Conservation (phyloP, 371 early-diverging fungal genomes). For the Vairimorpha ceranae region DNA sequence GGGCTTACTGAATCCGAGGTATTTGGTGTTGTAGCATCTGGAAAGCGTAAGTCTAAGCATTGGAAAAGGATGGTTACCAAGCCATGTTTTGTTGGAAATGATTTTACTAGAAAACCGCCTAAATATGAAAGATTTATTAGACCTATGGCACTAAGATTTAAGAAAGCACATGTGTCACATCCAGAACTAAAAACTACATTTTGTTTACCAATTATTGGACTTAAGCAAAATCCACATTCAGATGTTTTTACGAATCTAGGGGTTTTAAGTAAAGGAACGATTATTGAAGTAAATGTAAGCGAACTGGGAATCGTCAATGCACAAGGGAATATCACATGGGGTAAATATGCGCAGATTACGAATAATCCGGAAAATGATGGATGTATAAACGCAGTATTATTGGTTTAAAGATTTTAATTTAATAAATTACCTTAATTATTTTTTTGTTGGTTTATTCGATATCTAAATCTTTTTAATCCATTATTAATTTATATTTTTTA, state of each 20-base stretch:
- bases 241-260: slow-evolving; percentile 94
- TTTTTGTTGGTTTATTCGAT: slow-evolving; percentile 63
- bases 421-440: background rate
- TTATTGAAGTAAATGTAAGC: slow-evolving; percentile 88
- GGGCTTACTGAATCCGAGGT: slow-evolving; percentile 97
- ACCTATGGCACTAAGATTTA: slow-evolving; percentile 94
- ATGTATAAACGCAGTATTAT: slow-evolving; percentile 65
- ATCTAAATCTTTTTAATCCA: too few relatives aligned
- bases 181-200: slow-evolving; percentile 96
- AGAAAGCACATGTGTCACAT: slow-evolving; percentile 96
- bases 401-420: slow-evolving; percentile 52
- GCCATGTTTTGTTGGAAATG: slow-evolving; percentile 96
- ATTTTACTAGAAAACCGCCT: slow-evolving; percentile 96
- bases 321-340: slow-evolving; percentile 97
- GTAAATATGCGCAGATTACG: slow-evolving; percentile 89
- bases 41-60: slow-evolving; percentile 80
- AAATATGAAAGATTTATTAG: slow-evolving; percentile 99
- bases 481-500: slow-evolving; percentile 38
- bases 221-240: slow-evolving; percentile 96
- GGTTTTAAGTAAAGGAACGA: slow-evolving; percentile 95
- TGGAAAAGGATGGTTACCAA: slow-evolving; percentile 99
- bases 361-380: slow-evolving; percentile 91
- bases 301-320: slow-evolving; percentile 95
- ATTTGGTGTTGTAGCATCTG: slow-evolving; percentile 91
- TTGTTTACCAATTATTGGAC: slow-evolving; percentile 88